phyloP scores from a whole-genome alignment of 2,329 filamentous ascomycete genomes.

The Coleophoma crateriformis region DNA sequence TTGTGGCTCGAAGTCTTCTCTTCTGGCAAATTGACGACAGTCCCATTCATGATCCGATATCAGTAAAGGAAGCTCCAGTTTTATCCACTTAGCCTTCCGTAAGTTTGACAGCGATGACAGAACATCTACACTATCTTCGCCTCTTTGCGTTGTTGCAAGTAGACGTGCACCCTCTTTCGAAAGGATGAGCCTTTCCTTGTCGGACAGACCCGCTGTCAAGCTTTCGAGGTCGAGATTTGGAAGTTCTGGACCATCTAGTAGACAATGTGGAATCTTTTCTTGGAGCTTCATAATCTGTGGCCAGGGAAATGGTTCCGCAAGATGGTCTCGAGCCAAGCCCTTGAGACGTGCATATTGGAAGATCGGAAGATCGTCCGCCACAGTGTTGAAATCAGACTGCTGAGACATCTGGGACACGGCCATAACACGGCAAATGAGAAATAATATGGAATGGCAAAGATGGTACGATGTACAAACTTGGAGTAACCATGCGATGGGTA shows the following conservation, averaged over 20 bases:
- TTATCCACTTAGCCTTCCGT: conserved; percentile 3
- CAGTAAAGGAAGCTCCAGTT: conserved; percentile 22
- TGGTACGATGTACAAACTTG: no score
- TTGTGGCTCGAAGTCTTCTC: conserved; percentile 19
- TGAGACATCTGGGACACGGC: not conserved
- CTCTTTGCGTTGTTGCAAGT: conserved; percentile 11
- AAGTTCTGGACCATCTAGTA: conserved; percentile 10
- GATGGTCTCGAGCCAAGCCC: conserved; percentile 19
- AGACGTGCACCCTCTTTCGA: conserved; percentile 17
- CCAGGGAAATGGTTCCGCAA: conserved; percentile 7
- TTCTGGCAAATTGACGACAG: conserved; percentile 15
- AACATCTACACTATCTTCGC: conserved; percentile 8
- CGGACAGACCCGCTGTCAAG: conserved; percentile 1
- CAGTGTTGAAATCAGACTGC: not conserved
- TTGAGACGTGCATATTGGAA: conserved; percentile 23
- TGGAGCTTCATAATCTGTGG: conserved; percentile 12
- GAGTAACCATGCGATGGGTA: no score
- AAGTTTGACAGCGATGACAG: conserved; percentile 4
- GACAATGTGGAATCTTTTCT: not conserved
- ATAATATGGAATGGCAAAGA: no score
- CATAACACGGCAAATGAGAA: no score
- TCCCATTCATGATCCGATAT: conserved; percentile 21
- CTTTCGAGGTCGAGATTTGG: conserved; percentile 9
- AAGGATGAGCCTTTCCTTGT: conserved; percentile 17
- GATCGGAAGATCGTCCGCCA: conserved; percentile 12